Evolutionary conservation across 2,329 filamentous ascomycete species (phyloP).

Genomic region (Penicillium glabrum): DNA sequence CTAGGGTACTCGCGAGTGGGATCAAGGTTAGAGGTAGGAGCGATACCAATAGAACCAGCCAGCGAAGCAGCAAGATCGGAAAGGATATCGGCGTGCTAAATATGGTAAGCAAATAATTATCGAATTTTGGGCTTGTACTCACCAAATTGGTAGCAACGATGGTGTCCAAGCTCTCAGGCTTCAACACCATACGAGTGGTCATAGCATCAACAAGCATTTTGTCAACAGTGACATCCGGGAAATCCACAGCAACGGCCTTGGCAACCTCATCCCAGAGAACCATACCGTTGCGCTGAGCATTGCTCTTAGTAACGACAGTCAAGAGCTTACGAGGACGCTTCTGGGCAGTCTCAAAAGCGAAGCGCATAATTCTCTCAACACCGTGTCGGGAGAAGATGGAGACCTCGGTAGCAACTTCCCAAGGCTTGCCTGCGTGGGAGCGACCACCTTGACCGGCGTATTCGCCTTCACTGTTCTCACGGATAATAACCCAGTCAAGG

Average conservation of each 20-base stretch:
- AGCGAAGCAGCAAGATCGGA: slow-evolving; percentile 70
- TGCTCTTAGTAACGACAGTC: slow-evolving; percentile 66
- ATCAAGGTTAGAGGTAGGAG: slow-evolving; percentile 68
- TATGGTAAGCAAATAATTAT: slow-evolving; percentile 20
- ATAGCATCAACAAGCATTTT: slow-evolving; percentile 69
- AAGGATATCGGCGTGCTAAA: slow-evolving; percentile 61
- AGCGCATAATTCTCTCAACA: slow-evolving; percentile 61
- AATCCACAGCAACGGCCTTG: slow-evolving; percentile 55
- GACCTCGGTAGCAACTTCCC: slow-evolving; percentile 64
- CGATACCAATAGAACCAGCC: slow-evolving; percentile 70
- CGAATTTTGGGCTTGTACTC: slow-evolving; percentile 3
- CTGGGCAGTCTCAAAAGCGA: slow-evolving; percentile 62
- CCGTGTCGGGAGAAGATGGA: slow-evolving; percentile 63
- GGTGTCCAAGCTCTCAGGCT: slow-evolving; percentile 61
- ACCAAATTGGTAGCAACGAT: slow-evolving; percentile 63
- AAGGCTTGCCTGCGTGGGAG: slow-evolving; percentile 58
- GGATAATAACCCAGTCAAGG: slow-evolving; percentile 66
- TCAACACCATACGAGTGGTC: slow-evolving; percentile 64
- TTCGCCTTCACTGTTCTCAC: slow-evolving; percentile 67
- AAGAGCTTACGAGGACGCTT: slow-evolving; percentile 58
- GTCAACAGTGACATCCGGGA: slow-evolving; percentile 60
- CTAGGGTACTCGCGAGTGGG: slow-evolving; percentile 61
- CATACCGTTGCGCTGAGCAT: slow-evolving; percentile 66
- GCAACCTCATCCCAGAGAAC: slow-evolving; percentile 68
- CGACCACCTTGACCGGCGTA: slow-evolving; percentile 66